Percentiles rank a stretch among this genome's conserved stretches.
Evolutionary conservation across 371 early-diverging fungal genomes (phyloP).

Genomic region (Actinomortierella wolfii): DNA sequence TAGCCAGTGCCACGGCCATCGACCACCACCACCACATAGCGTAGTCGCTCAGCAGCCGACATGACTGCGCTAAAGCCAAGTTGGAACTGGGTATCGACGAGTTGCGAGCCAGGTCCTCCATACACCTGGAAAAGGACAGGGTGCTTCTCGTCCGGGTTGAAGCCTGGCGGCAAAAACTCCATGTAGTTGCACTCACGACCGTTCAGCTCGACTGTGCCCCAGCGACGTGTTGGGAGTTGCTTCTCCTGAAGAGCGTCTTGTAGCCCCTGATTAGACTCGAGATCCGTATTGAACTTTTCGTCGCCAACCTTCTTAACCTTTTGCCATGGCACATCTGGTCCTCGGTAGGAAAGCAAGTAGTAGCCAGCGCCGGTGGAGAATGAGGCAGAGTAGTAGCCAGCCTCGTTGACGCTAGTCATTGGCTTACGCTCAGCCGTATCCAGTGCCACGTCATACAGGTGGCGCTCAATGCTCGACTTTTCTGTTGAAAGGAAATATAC

Average conservation of each 20-base stretch:
- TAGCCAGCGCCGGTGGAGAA: constrained; percentile 81
- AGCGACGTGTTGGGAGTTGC: constrained; percentile 64
- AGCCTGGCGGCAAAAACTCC: constrained; percentile 83
- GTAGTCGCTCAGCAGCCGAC: constrained; percentile 56
- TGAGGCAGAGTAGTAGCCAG: constrained; percentile 71
- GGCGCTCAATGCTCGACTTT: constrained; percentile 77
- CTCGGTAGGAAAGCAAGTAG: constrained; percentile 78
- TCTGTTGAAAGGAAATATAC: constrained; percentile 75
- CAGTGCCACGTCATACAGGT: constrained; percentile 70
- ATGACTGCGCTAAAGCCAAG: constrained; percentile 81
- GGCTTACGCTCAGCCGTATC: constrained; percentile 46
- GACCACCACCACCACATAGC: constrained; percentile 72
- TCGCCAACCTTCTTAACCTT: constrained; percentile 64
- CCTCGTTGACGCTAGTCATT: constrained; percentile 54
- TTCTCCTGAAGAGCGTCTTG: constrained; percentile 49
- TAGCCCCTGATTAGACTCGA: constrained; percentile 63
- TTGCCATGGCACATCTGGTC: constrained; percentile 89
- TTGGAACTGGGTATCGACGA: constrained; percentile 70
- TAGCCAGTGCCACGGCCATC: constrained; percentile 93
- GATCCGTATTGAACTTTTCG: constrained; percentile 50
- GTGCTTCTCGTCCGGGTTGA: constrained; percentile 73
- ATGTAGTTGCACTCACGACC: constrained; percentile 80
- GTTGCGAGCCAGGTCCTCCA: constrained; percentile 93
- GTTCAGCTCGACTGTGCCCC: constrained; percentile 45
- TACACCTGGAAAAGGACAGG: constrained; percentile 92